Percentiles rank a stretch among this genome's conserved stretches.
phyloP scores from a whole-genome alignment of 306 rosid species.

The Vicia villosa region DNA sequence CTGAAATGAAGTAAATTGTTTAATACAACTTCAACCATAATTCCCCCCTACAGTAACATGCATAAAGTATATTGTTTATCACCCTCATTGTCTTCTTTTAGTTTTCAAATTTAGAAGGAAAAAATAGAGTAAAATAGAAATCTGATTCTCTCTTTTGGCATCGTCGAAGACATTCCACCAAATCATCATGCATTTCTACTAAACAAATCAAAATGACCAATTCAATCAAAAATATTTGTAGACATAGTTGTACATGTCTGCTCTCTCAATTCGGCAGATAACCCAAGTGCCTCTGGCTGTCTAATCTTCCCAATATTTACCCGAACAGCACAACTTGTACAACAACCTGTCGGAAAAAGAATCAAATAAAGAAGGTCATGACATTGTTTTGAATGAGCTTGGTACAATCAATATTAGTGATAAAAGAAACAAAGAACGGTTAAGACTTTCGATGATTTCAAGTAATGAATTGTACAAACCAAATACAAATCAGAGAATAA shows the following conservation, averaged over 20 bases:
- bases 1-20: too few species aligned
- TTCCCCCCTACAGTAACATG: too few species aligned
- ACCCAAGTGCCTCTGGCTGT: conserved; percentile 97
- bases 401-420: conserved; percentile 47
- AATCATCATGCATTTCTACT: conserved; percentile 25
- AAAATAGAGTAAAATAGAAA: background rate
- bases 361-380: conserved; percentile 20
- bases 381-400: conserved; percentile 95
- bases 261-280: conserved; percentile 84
- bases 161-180: background rate
- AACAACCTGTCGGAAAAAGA: conserved; percentile 64
- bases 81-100: conserved; percentile 16
- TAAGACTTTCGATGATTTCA: conserved; percentile 18
- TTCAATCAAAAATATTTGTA: background rate
- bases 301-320: conserved; percentile 81
- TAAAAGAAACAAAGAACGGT: conserved; percentile 17
- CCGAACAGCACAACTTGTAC: conserved; percentile 98
- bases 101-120: conserved; percentile 12
- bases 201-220: conserved; percentile 26
- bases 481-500: conserved; percentile 27
- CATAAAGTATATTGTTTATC: conserved; percentile 1
- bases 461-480: conserved; percentile 56
- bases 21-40: too few species aligned
- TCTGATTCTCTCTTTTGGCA: conserved; percentile 21
- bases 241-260: conserved; percentile 45